phyloP scores from a whole-genome alignment of 164 flowering plant genomes.

The Pachysandra terminalis region DNA sequence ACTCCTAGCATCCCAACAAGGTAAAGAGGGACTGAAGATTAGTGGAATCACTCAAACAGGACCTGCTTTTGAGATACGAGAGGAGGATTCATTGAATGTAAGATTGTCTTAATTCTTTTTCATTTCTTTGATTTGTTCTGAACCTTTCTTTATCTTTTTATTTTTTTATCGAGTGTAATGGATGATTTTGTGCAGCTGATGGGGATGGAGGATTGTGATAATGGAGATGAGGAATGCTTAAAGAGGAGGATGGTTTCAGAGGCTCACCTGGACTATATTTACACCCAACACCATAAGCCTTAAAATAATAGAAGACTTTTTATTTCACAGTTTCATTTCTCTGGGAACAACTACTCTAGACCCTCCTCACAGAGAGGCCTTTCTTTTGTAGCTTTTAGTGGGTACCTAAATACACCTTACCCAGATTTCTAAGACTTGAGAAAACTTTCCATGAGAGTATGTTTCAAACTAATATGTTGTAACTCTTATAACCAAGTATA shows the following conservation, averaged over 20 bases:
- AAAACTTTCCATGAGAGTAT: too few relatives aligned
- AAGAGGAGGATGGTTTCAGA: constrained; percentile 56
- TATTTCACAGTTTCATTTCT: too few relatives aligned
- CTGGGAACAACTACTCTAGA: too few relatives aligned
- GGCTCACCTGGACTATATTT: constrained; percentile 79
- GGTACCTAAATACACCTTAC: too few relatives aligned
- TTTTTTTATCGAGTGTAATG: too few relatives aligned
- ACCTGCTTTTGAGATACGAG: constrained; percentile 9
- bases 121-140: background rate
- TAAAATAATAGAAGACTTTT: too few relatives aligned
- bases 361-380: too few relatives aligned
- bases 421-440: too few relatives aligned
- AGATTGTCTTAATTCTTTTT: background rate
- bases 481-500: too few relatives aligned
- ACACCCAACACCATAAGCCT: constrained; percentile 60
- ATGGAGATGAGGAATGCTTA: constrained; percentile 55
- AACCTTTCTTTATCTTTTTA: too few relatives aligned
- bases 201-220: constrained; percentile 46
- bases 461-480: too few relatives aligned
- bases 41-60: constrained; percentile 11
- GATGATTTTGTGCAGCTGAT: constrained; percentile 27
- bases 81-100: constrained; percentile 22
- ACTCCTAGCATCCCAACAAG: constrained; percentile 10
- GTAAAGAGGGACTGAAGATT: constrained; percentile 13
- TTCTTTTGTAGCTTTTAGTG: too few relatives aligned